Evolutionary conservation across 768 basidiomycete species (phyloP), one percentile per base, ranked within the genome.

Genomic region (Collybia sp.): DNA sequence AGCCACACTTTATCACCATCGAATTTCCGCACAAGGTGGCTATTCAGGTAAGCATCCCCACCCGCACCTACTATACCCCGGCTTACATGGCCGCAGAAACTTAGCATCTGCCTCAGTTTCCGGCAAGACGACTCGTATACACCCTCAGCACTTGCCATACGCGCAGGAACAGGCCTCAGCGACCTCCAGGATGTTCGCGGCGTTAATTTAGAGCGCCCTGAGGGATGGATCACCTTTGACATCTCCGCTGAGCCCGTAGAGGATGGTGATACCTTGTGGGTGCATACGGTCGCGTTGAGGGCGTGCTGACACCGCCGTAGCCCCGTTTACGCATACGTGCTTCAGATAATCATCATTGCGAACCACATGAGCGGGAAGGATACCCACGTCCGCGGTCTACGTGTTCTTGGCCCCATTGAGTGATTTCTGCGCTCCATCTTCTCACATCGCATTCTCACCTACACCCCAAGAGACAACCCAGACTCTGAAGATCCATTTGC

Each of bases 351-450:
- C 48, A 79, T 99, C 41, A 73, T 93, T 12, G 83, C 87, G 16
- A 99, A 98, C 60, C 93, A 98, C 60, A 87, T 96, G 85, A 97
- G 94, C 56, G 96, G 96, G 5, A 98, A 98, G 61, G 96, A 99
- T 65, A 98, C 96, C 8, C 96, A 99, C 67, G 89, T 99, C 13
- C 82, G 96, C 11, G 94, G 95, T 3, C 65, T 98, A 34, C 82
- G 76, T 31, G 76, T 97, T n/a, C 79, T 92, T 44, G 95, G 93
- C 0, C 88, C 92, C 2, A 64, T 82, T 6, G 87, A 86, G 94
- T 94, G 60, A 44, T 58, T 40, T 42, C 30, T 17, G 4, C 25
- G 8, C n/a, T 44, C 42, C 12, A 38, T 18, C 1, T 43, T 1
- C 37, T n/a, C 13, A 25, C 25, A 25, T 25, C 18, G 39, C 33